Evolutionary conservation across 192 early-diverging fungal genomes (phyloP).

Genomic region (Coemansia erecta): DNA sequence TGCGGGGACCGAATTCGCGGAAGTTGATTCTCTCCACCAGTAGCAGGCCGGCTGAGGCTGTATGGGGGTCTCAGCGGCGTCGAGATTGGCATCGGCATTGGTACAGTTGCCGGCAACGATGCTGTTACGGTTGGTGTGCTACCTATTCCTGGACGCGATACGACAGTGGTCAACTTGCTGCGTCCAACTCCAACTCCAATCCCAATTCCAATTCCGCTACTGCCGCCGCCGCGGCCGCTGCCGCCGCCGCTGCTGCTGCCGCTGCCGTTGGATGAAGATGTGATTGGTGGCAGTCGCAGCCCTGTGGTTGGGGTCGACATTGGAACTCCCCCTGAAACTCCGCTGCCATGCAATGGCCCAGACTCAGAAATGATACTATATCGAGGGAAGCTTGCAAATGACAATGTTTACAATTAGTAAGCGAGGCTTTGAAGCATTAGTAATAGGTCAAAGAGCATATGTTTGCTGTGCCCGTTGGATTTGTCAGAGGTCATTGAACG

Average conservation of each 20-base stretch:
- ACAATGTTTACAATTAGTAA: neutral
- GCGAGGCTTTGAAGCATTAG: too few species aligned
- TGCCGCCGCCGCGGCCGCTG: too few species aligned
- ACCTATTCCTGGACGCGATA: neutral
- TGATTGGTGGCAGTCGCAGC: slow-evolving; percentile 32
- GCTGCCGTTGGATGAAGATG: slow-evolving; percentile 9
- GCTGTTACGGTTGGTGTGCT: neutral
- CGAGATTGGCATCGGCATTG: slow-evolving; percentile 12
- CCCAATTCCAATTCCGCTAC: too few species aligned
- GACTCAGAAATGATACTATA: slow-evolving; percentile 47
- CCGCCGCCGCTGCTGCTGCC: too few species aligned
- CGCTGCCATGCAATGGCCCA: slow-evolving; percentile 9
- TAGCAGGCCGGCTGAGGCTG: slow-evolving; percentile 24
- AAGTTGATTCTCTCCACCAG: slow-evolving; percentile 20
- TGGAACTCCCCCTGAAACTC: neutral
- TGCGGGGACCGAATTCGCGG: slow-evolving; percentile 40
- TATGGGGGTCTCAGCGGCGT: slow-evolving; percentile 25
- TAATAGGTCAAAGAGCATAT: too few species aligned
- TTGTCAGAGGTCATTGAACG: too few species aligned
- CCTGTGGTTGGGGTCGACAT: neutral
- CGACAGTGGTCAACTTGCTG: slow-evolving; percentile 4
- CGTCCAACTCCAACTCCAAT: neutral
- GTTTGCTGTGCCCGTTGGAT: too few species aligned
- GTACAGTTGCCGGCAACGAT: slow-evolving; percentile 1
- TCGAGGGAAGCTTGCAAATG: neutral